Conservation (phyloP, 306 rosid species). For the Cucurbita moschata region DNA sequence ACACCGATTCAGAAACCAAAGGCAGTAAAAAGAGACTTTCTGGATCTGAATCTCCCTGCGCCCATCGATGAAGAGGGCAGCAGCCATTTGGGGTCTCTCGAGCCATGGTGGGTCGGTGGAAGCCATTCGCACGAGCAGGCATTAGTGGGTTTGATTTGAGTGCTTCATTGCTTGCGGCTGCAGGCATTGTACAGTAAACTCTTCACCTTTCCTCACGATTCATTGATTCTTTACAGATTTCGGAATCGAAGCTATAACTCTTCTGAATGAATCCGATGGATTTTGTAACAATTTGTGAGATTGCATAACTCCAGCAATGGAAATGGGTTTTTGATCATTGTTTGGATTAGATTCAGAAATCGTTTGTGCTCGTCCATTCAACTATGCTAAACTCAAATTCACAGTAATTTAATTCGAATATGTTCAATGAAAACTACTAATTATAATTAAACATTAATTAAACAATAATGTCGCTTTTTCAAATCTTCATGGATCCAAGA, state of each 20-base stretch:
- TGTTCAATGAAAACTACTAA: background rate
- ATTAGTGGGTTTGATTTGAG: constrained; percentile 26
- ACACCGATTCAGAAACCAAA: constrained; percentile 27
- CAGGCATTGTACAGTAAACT: constrained; percentile 23
- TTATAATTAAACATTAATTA: background rate
- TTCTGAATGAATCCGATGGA: background rate
- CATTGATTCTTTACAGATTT: constrained; percentile 55
- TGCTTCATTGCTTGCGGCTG: background rate
- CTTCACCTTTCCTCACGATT: constrained; percentile 5
- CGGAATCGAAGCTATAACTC: background rate
- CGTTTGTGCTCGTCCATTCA: too few species aligned
- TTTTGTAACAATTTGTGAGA: background rate
- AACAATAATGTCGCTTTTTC: background rate
- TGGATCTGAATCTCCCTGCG: constrained; percentile 93
- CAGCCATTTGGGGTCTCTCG: constrained; percentile 24
- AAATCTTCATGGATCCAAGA: background rate
- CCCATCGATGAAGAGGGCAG: constrained; percentile 37
- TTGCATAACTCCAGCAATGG: background rate
- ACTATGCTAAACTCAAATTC: too few species aligned
- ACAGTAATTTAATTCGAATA: background rate
- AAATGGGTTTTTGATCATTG: background rate
- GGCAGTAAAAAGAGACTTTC: constrained; percentile 48
- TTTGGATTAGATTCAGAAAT: background rate
- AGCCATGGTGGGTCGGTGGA: constrained; percentile 45
- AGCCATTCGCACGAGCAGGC: constrained; percentile 31